phyloP scores from a whole-genome alignment of 768 basidiomycete species.

The Lanmaoa pseudosensibilis region DNA sequence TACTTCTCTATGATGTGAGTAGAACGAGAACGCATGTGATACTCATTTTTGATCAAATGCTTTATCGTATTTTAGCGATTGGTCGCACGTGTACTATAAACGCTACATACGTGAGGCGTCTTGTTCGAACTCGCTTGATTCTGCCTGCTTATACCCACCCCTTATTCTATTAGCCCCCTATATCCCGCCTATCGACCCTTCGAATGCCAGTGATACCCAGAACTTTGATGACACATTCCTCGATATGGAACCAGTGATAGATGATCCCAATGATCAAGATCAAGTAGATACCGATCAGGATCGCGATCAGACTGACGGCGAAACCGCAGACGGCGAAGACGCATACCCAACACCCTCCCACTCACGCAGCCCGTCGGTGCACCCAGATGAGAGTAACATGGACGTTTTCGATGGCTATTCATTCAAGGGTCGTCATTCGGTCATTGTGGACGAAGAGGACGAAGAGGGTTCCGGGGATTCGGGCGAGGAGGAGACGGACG shows the following conservation, averaged over 20 bases:
- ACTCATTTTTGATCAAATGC: conserved; percentile 13
- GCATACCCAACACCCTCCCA: conserved; percentile 78
- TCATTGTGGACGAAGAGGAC: conserved; percentile 72
- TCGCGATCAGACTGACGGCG: conserved; percentile 64
- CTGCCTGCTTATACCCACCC: conserved; percentile 16
- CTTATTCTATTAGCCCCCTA: conserved; percentile 65
- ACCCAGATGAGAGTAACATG: conserved; percentile 44
- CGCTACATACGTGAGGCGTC: conserved; percentile 79
- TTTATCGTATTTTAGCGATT: conserved; percentile 58
- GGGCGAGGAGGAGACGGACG: conserved; percentile 36
- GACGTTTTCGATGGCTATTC: conserved; percentile 95
- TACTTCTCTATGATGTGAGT: conserved; percentile 94
- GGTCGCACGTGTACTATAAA: conserved; percentile 93
- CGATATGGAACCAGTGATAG: conserved; percentile 90
- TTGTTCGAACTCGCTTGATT: conserved; percentile 3
- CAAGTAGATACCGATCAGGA: conserved; percentile 70
- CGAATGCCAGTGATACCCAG: conserved; percentile 92
- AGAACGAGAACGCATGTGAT: not conserved
- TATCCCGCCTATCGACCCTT: conserved; percentile 88
- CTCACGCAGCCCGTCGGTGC: conserved; percentile 73
- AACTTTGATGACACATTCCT: conserved; percentile 98
- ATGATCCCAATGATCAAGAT: conserved; percentile 65
- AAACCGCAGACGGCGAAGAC: conserved; percentile 73
- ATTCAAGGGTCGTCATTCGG: conserved; percentile 83
- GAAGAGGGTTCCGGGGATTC: conserved; percentile 40